Evolutionary conservation across 1,139 yeast species (phyloP), one percentile per base, ranked within the genome.

Genomic region (Suhomyces maxii): DNA sequence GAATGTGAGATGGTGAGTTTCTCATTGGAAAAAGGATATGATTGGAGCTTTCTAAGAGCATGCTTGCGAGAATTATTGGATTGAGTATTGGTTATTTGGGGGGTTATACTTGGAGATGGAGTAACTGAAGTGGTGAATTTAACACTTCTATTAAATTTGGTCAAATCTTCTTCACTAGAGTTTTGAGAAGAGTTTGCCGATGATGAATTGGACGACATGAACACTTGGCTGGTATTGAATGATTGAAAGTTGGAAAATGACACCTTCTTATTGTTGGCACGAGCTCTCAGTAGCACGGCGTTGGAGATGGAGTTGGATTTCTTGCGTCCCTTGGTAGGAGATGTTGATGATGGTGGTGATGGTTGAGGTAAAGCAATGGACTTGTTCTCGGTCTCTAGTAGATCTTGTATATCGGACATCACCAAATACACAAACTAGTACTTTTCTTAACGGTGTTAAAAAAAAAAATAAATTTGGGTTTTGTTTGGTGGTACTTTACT

Each of bases 251-350:
- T 44, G 37, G 41, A 47, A 45, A 58, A 58, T 30, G 56, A 48
- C 33, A 60, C 63, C 45, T 56, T 58, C 47, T 61, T 61, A 40
- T 51, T 48, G 12, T 48, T 50, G 8, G 54, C 50, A 14, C 58
- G 47, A 48, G 54, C 59, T 33, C 53, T 58, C 44, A 50, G 56
- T 26, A 61, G 53, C 34, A 57, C 55, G 14, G 63, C 66, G 47
- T 61, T 61, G 42, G 63, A 56, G 14, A 60, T 59, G 31, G 63
- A 56, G 38, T 56, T 54, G 36, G 63, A 50, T 37, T 52, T 54
- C 43, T 46, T 48, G 34, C 55, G 44, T 14, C 47, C 47, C 37
- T 31, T 41, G 8, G 14, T 37, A 37, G 11, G 42, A 10, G 34
- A 25, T 18, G 23, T 18, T 18, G 23, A 18, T 18, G 23, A 18